Evolutionary conservation across 2,329 filamentous ascomycete species (phyloP).

Genomic region (Teratosphaeria destructans): DNA sequence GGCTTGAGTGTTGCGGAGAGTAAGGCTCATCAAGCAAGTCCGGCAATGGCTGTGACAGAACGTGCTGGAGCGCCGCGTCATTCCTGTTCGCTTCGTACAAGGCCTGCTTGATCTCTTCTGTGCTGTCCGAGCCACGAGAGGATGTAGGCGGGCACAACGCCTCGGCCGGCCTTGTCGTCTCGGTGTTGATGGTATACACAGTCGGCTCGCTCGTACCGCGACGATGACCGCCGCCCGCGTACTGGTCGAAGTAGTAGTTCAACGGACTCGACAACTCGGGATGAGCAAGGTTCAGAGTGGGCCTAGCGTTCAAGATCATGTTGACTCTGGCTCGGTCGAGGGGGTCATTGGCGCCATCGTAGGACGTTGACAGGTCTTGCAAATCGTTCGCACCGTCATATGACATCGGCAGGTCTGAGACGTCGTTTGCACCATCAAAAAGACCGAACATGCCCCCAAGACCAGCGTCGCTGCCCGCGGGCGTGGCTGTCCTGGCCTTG

Average conservation of each 20-base stretch:
- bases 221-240: background rate
- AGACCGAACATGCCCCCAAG: constrained; percentile 20
- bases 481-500: background rate
- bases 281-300: background rate
- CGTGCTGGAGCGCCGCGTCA: background rate
- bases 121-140: background rate
- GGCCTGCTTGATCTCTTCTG: background rate
- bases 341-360: background rate
- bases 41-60: background rate
- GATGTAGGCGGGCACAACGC: background rate
- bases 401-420: constrained; percentile 1
- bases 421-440: constrained; percentile 26
- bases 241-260: background rate
- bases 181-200: background rate
- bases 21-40: background rate
- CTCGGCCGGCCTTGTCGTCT: background rate
- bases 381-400: constrained; percentile 1
- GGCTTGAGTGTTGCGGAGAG: background rate
- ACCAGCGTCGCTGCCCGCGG: background rate
- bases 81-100: background rate
- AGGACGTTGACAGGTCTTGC: background rate
- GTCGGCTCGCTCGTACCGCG: background rate
- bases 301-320: background rate
- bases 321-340: background rate
- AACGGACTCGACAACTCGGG: background rate